Evolutionary conservation across 306 rosid genomes (phyloP), one percentile per base, ranked within the genome.

Genomic region (Mimosa bimucronata): DNA sequence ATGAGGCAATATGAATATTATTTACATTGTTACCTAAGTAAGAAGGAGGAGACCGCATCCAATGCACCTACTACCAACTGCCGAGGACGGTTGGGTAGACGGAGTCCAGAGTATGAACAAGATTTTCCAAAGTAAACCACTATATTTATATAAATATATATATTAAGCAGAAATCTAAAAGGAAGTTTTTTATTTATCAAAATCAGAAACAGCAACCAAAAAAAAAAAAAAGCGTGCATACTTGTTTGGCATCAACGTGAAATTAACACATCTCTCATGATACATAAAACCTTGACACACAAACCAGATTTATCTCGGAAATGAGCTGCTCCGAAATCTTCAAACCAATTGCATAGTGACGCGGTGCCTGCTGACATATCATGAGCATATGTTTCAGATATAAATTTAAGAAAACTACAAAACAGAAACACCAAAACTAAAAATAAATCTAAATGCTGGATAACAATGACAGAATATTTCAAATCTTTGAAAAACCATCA

Each of bases 251-350:
- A 62, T 41, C 37, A 9, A 38, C 57, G 64, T 66, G 21, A 77
- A 77, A 66, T 77, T 61, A 67, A 65, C 58, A 73, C 30, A 21
- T 67, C 48, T 62, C 31, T 16, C 25, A 37, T 72, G 15, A 37
- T 65, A 48, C 71, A 80, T 73, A 68, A 53, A 61, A 53, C 71
- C 44, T 19, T 37, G 68, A 80, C 34, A 67, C 1, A 58, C 87
- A 60, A 71, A 86, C 89, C 89, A 83, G 89, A 83, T 86, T 86
- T 60, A 86, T 83, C 85, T 86, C 89, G 6, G 83, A 86, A 86
- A 86, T 83, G 41, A 86, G 85, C 34, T 83, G 89, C 55, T 77
- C 81, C 83, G 83, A 61, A 73, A 86, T 86, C 87, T 46, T 86
- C 85, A 86, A 86, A 68, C 89, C 89, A 80, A 86, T 77, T 53